A percentile compares a stretch with the other conserved stretches of the same genome.
These are phyloP conservation scores for Diaporthe australafricana DNA, from an alignment of 2,329 filamentous ascomycete genomes.

Conservation along the genomic window DNA sequence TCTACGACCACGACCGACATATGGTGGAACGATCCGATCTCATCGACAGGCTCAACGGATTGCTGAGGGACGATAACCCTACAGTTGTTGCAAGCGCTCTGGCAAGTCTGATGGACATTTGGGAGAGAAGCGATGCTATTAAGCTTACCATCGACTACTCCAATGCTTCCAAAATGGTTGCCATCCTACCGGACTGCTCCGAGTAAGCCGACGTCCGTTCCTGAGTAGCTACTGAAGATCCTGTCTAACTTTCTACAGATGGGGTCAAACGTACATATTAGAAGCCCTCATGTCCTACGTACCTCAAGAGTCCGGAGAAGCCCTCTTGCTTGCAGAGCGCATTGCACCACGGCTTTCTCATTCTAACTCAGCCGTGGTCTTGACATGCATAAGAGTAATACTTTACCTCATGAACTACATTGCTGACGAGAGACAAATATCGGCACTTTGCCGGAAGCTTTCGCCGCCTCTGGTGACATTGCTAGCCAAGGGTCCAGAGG, in stretches of 20 bases:
- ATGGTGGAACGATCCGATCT: slow-evolving; percentile 92
- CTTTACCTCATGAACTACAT: slow-evolving; percentile 99
- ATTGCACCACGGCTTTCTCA: slow-evolving; percentile 96
- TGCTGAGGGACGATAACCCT: slow-evolving; percentile 95
- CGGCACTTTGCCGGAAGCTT: slow-evolving; percentile 88
- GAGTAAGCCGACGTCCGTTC: slow-evolving; percentile 72
- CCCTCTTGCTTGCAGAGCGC: slow-evolving; percentile 88
- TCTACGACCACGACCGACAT: slow-evolving; percentile 94
- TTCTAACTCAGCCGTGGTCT: slow-evolving; percentile 94
- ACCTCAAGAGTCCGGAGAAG: slow-evolving; percentile 89
- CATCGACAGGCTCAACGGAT: slow-evolving; percentile 89
- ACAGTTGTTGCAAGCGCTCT: slow-evolving; percentile 96
- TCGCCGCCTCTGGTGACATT: slow-evolving; percentile 95
- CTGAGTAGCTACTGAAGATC: neutral
- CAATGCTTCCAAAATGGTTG: slow-evolving; percentile 98
- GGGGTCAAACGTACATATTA: slow-evolving; percentile 98
- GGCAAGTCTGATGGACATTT: slow-evolving; percentile 94
- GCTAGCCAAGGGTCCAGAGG: slow-evolving; percentile 94
- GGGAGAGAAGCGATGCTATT: slow-evolving; percentile 97
- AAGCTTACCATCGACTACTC: slow-evolving; percentile 98
- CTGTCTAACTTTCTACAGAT: slow-evolving; percentile 64
- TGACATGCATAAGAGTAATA: slow-evolving; percentile 96
- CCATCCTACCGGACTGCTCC: slow-evolving; percentile 95
- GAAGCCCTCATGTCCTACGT: slow-evolving; percentile 98
- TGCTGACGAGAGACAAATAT: slow-evolving; percentile 87